Evolutionary conservation across 2,329 filamentous ascomycete genomes (phyloP).

Genomic region (Aspergillus tanneri): DNA sequence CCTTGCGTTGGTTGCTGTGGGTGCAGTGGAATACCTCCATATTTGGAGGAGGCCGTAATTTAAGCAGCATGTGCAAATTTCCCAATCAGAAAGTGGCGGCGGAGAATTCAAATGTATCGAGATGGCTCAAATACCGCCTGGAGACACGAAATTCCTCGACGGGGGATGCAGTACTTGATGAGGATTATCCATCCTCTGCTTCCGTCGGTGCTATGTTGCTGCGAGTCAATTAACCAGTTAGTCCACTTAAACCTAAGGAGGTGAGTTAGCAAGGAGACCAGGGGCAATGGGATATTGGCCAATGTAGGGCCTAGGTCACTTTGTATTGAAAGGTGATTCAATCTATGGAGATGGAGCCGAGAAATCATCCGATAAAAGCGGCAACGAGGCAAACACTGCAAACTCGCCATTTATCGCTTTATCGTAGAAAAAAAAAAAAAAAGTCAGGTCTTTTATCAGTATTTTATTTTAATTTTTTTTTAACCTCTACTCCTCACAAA

Average conservation of each 20-base stretch:
- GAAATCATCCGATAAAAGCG: not conserved
- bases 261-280: slow-evolving; percentile 14
- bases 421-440: slow-evolving; percentile 21
- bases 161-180: slow-evolving; percentile 4
- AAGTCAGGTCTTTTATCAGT: too few species aligned
- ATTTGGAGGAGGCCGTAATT: slow-evolving; percentile 21
- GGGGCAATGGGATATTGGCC: slow-evolving; percentile 6
- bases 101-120: slow-evolving; percentile 14
- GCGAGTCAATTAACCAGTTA: not conserved
- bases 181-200: slow-evolving; percentile 1
- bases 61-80: slow-evolving; percentile 20
- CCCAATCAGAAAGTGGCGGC: slow-evolving; percentile 10
- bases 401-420: slow-evolving; percentile 31
- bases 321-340: not conserved
- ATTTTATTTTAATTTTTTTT: not conserved
- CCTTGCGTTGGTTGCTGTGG: slow-evolving; percentile 31
- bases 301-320: not conserved
- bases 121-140: slow-evolving; percentile 14
- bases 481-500: slow-evolving; percentile 8
- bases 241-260: not conserved
- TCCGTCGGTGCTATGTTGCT: not conserved
- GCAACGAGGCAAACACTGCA: slow-evolving; percentile 35
- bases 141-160: slow-evolving; percentile 10
- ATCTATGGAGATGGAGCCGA: too few species aligned
- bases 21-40: slow-evolving; percentile 20